Base-by-base conservation (phyloP, 345 rosid genomes). In the Heritiera littoralis region DNA sequence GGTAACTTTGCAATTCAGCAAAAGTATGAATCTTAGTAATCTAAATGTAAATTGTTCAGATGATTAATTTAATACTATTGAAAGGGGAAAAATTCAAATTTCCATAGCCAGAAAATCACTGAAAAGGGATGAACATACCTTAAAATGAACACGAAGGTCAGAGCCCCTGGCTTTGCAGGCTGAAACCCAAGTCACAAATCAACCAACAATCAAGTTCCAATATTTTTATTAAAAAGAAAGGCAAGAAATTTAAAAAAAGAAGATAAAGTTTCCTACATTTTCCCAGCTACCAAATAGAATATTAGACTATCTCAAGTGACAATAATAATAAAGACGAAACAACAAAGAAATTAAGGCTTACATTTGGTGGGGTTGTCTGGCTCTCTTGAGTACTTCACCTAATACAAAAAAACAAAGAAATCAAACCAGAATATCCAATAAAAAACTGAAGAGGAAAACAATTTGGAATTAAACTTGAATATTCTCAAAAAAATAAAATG, bases 161-260 rank as follows among this genome's bases (percentile, higher is more conserved):
- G 89, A 86, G 14, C 94, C 95, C 82, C 89, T 83, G 17, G 97
- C 92, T 85, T 93, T 91, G 92, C 97, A 90, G 48, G 93, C 95
- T 89, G 86, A 81, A 78, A 73, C 13, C 15, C 6, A 76, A 14
- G 20, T 9, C 51, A 18, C 0, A 43, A 45, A 59, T 20, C 2
- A 56, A 74, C 10, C 14, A 35, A n/a, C 32, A 56, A 55, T 38
- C 66, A 56, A 10, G 14, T 17, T 74, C 38, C n/a, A 74, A 2
- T 35, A 2, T 56, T n/a, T 11, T 56, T 23, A 20, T 32, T 4
- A 15, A 72, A 12, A 75, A 14, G 20, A 76, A 46, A 23, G 18
- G 78, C 66, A 83, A 65, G 5, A 75, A 13, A 38, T 18, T 0
- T 3, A 5, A 40, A 12, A 45, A 59, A 72, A 38, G 0, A 8